Evolutionary conservation across 345 rosid species (phyloP).

Genomic region (Gossypium mustelinum): DNA sequence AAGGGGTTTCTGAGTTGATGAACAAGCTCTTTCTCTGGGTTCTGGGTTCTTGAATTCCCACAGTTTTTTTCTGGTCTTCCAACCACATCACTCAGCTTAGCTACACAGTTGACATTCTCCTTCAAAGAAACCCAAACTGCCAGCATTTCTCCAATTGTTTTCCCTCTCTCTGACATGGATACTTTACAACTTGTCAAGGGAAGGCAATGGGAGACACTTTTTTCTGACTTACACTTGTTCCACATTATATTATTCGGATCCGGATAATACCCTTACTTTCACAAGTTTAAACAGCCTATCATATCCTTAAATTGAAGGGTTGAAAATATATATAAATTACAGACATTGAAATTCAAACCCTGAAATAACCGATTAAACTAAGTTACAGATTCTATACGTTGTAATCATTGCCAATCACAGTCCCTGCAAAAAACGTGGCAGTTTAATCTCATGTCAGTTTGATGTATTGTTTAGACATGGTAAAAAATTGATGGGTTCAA

Average conservation of each 20-base stretch:
- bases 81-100: slow-evolving; percentile 21
- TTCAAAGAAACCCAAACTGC: slow-evolving; percentile 34
- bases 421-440: neutral
- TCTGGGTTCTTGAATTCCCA: slow-evolving; percentile 6
- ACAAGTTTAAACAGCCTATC: too few species aligned
- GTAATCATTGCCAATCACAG: neutral
- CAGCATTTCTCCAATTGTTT: slow-evolving; percentile 23
- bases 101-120: slow-evolving; percentile 32
- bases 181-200: neutral
- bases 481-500: neutral
- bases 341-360: too few species aligned
- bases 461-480: neutral
- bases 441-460: neutral
- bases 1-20: slow-evolving; percentile 22
- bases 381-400: too few species aligned
- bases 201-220: neutral
- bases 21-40: slow-evolving; percentile 1
- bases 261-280: neutral
- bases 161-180: neutral
- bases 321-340: too few species aligned
- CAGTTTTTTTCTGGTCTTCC: neutral
- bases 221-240: neutral
- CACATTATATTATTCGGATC: neutral
- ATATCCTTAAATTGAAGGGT: too few species aligned
- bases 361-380: too few species aligned